Conservation (phyloP, 2,329 filamentous ascomycete species). For the Alternaria brassicicola region DNA sequence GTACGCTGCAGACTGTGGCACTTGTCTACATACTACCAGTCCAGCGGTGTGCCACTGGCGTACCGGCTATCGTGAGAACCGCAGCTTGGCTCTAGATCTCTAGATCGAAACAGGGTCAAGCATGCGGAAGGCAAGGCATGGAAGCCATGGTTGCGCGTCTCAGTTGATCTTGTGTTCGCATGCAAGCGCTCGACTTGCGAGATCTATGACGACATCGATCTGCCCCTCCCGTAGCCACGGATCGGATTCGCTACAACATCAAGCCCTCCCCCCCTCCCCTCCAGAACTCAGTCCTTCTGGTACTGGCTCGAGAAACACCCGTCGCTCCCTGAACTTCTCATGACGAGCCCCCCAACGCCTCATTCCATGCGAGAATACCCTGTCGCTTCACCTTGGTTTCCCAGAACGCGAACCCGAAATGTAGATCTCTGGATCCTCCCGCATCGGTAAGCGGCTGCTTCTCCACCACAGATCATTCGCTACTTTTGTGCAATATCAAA, state of each 20-base stretch:
- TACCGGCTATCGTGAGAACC: conserved; percentile 9
- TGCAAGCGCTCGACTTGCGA: background rate
- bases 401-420: conserved; percentile 5
- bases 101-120: conserved; percentile 4
- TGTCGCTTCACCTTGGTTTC: conserved; percentile 1
- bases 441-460: conserved; percentile 5
- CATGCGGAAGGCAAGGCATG: conserved; percentile 5
- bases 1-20: background rate
- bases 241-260: background rate
- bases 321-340: background rate
- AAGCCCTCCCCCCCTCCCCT: background rate
- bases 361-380: background rate
- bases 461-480: conserved; percentile 6
- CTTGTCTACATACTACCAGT: background rate
- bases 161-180: conserved; percentile 4
- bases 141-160: conserved; percentile 2
- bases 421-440: conserved; percentile 13
- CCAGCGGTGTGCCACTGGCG: background rate
- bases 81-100: background rate
- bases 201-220: conserved; percentile 11
- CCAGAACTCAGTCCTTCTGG: background rate
- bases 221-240: background rate
- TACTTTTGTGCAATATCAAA: background rate
- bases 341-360: background rate
- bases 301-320: background rate